Conservation (phyloP, 2,329 filamentous ascomycete genomes). For the Meredithiella fracta region DNA sequence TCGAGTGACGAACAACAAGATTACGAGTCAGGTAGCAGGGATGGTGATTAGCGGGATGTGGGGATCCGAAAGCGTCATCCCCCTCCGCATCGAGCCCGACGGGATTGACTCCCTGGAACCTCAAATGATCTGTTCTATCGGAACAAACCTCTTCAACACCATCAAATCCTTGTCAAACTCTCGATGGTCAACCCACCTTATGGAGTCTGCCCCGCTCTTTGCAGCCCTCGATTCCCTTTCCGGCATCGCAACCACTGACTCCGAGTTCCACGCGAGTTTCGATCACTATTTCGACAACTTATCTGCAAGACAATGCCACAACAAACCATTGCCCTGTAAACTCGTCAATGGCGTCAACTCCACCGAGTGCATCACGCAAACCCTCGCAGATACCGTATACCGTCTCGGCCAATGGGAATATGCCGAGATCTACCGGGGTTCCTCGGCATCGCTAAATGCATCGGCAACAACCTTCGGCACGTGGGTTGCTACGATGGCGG, state of each 20-base stretch:
- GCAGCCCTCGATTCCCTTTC: conserved; percentile 48
- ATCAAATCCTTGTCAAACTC: conserved; percentile 29
- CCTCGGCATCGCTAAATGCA: conserved; percentile 42
- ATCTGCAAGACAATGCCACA: conserved; percentile 61
- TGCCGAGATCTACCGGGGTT: conserved; percentile 57
- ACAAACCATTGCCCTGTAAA: conserved; percentile 51
- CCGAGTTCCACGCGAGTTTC: conserved; percentile 52
- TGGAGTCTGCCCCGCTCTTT: conserved; percentile 38
- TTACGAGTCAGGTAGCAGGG: conserved; percentile 65
- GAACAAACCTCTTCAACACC: conserved; percentile 26
- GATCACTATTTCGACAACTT: conserved; percentile 81
- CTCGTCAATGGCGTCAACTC: conserved; percentile 26
- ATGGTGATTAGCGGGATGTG: conserved; percentile 62
- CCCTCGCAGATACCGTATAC: conserved; percentile 52
- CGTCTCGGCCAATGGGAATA: conserved; percentile 70
- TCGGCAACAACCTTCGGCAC: conserved; percentile 50
- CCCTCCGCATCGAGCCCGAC: conserved; percentile 23
- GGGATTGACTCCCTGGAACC: conserved; percentile 60
- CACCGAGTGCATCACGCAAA: conserved; percentile 43
- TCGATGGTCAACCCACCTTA: conserved; percentile 49
- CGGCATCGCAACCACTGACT: conserved; percentile 38
- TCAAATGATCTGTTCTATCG: conserved; percentile 46
- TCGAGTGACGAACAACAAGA: conserved; percentile 66
- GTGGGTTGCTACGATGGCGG: conserved; percentile 55
- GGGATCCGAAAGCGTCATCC: conserved; percentile 19